Base-by-base conservation (phyloP, 169 alveolate species). In the Toxoplasma gondii region DNA sequence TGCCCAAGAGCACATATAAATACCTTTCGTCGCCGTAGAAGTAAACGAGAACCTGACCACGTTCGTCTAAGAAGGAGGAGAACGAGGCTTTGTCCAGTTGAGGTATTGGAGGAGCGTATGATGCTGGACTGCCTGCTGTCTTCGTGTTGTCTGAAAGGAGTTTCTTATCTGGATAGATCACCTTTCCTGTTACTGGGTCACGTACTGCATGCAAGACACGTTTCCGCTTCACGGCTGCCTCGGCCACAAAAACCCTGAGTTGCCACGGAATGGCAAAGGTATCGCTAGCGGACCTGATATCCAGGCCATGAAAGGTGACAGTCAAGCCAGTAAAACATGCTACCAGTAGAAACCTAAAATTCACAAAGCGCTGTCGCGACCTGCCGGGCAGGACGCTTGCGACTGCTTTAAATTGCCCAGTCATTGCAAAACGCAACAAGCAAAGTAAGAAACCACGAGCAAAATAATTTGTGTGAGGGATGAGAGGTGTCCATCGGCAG, bases 161-260 rank as follows among this genome's bases (percentile, higher is more conserved):
- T 24, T 16, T 16, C n/a, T 74, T 74, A 9, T 74, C 45, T 9
- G 84, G 43, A n/a, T 31, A n/a, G n/a, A 74, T n/a, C 38, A 74
- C 45, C n/a, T 31, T 36, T 74, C 84, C 84, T 74, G 84, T 74
- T 36, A 12, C 84, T 10, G 84, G 84, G 44, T 74, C 84, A 34
- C 84, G 39, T 34, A 31, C 45, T 36, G 44, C 84, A 34, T 74
- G 49, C 12, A 74, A n/a, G 9, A 74, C 84, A 10, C 84, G 84
- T 74, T 74, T 74, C 84, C 43, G 17, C 43, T n/a, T 74, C 84
- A 34, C 43, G 44, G 84, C 84, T n/a, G 44, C 84, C n/a, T 74
- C 84, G 49, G 84, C 84, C n/a, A 16, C 43, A 31, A 74, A 44
- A 16, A 74, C 39, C 43, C 74, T 16, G 22, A 19, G 34, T 22